Evolutionary conservation across 257 asterid genomes (phyloP), one percentile per base, ranked within the genome.

Genomic region (Rauvolfia tetraphylla): DNA sequence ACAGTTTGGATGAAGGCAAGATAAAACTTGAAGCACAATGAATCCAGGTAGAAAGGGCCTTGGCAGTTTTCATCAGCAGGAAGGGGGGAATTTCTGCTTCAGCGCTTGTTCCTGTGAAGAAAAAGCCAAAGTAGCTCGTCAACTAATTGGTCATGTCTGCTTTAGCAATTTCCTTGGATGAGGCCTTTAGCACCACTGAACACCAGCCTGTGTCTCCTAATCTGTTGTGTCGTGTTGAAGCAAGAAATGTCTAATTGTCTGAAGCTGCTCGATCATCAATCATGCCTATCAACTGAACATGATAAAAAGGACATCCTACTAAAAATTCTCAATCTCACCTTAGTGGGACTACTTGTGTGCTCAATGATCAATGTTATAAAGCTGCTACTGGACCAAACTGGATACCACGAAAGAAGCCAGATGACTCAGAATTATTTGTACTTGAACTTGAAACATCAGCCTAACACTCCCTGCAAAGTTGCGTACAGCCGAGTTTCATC

Each of bases 111-210:
- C n/a, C n/a, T n/a, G n/a, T n/a, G n/a, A n/a, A 18, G 62, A 71
- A 82, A 51, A 1, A 2, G 57, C 77, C 77, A 81, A 80, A 56
- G 27, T 56, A 39, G 83, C 83, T 86, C 75, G 89, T 88, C 92
- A 88, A 89, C 93, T 77, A 81, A 82, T 70, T 84, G 80, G 88
- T 91, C 95, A 87, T 80, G 75, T 89, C 95, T 68, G 59, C 68
- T 56, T 46, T 31, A 69, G 81, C 87, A 82, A 66, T 85, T 85
- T 88, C 87, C 86, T 84, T 57, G 85, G 88, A 88, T 82, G 81
- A 85, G 88, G 87, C 87, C 85, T 79, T 80, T 79, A 72, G 88
- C 91, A 90, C 90, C 80, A 85, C 78, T 80, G 78, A 72, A 87
- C 91, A 90, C 90, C 80, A 85, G 59, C 66, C 75, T 31, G 1